These are phyloP conservation scores for Plantago lanceolata DNA, from an alignment of 305 asterid genomes.

Conservation along the genomic window DNA sequence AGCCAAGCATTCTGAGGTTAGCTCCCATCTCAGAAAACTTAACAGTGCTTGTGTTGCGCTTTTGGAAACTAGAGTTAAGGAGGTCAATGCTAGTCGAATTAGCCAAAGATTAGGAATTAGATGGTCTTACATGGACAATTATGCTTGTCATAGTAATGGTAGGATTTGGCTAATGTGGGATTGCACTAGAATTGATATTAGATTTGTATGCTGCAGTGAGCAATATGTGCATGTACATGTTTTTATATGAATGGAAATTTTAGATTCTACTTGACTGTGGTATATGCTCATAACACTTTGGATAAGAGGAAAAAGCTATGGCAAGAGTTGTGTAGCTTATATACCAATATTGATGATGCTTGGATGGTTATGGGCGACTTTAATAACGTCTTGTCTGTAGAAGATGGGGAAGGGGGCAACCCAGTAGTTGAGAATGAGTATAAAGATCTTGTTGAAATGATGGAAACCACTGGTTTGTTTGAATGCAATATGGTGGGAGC, in stretches of 20 bases:
- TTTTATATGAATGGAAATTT: neutral
- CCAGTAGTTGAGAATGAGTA: neutral
- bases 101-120: neutral
- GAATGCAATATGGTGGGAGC: neutral
- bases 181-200: neutral
- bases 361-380: neutral
- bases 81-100: neutral
- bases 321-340: neutral
- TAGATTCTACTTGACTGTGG: neutral
- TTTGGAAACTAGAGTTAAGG: neutral
- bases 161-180: neutral
- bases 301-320: neutral
- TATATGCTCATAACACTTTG: neutral
- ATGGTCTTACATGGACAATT: neutral
- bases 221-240: neutral
- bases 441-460: neutral
- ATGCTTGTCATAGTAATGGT: neutral
- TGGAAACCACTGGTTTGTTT: neutral
- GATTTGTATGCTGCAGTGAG: neutral
- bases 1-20: neutral
- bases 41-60: neutral
- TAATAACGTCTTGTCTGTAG: neutral
- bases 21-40: neutral
- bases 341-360: neutral
- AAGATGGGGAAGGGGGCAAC: neutral